Evolutionary conservation across 176 grass and related monocot genomes (phyloP).

Genomic region (Cocos nucifera): DNA sequence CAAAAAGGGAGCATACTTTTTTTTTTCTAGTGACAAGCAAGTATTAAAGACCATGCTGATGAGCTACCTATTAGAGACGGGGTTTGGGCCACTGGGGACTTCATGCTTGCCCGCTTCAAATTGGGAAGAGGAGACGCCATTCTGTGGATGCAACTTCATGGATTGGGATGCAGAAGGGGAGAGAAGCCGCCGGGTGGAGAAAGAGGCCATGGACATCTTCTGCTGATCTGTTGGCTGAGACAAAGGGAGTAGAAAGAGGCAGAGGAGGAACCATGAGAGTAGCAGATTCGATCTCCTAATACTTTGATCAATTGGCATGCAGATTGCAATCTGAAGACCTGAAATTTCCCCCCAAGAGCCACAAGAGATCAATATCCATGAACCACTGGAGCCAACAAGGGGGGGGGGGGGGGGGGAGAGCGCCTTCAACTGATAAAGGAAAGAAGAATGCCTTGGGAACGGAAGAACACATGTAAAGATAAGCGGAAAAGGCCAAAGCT

Average conservation of each 20-base stretch:
- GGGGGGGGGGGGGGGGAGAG: no score
- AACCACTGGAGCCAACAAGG: background rate
- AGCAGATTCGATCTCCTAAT: slow-evolving; percentile 15
- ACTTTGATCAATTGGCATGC: slow-evolving; percentile 48
- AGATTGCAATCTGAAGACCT: slow-evolving; percentile 3
- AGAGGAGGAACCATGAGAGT: slow-evolving; percentile 18
- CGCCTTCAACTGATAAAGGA: background rate
- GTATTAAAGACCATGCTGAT: background rate
- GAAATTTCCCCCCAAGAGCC: background rate
- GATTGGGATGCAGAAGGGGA: slow-evolving; percentile 8
- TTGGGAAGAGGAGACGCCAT: slow-evolving; percentile 25
- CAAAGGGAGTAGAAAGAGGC: slow-evolving; percentile 12
- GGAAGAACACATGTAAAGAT: background rate
- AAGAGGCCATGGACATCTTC: background rate
- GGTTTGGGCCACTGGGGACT: slow-evolving; percentile 12
- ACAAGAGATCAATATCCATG: slow-evolving; percentile 7
- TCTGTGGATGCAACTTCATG: slow-evolving; percentile 23
- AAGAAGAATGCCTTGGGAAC: background rate
- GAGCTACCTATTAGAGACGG: slow-evolving; percentile 11
- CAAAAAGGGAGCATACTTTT: background rate
- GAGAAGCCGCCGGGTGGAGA: slow-evolving; percentile 6
- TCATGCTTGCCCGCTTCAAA: slow-evolving; percentile 43
- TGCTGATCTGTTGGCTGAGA: slow-evolving; percentile 5
- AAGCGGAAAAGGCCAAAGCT: background rate
- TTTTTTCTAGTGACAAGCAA: background rate